Conservation (phyloP, 345 rosid genomes). For the Raphanus raphanistrum region DNA sequence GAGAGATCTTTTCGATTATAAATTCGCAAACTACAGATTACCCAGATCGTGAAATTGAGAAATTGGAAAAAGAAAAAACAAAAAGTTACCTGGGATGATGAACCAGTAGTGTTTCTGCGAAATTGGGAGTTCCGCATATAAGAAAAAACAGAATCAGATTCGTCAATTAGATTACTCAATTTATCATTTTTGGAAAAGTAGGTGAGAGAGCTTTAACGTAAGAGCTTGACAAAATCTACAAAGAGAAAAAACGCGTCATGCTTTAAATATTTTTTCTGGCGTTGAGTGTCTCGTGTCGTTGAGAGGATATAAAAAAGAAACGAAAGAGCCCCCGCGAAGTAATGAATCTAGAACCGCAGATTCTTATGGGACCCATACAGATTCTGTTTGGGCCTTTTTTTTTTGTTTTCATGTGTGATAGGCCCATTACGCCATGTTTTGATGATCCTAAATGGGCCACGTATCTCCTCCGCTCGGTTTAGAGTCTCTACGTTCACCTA, state of each 20-base stretch:
- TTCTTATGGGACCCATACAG: slow-evolving; percentile 33
- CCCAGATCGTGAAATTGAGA: slow-evolving; percentile 20
- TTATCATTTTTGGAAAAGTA: neutral
- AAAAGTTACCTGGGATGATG: slow-evolving; percentile 25
- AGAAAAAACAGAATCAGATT: neutral
- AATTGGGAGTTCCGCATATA: slow-evolving; percentile 35
- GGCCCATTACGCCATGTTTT: slow-evolving; percentile 10
- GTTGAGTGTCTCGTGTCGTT: neutral
- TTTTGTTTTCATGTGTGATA: neutral
- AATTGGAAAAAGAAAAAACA: neutral
- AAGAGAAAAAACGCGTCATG: slow-evolving; percentile 28
- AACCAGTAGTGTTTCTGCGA: slow-evolving; percentile 28
- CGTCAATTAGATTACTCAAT: slow-evolving; percentile 3
- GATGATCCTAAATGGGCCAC: slow-evolving; percentile 16
- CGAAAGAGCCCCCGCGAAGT: slow-evolving; percentile 26
- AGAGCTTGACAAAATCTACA: neutral
- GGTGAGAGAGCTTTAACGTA: slow-evolving; percentile 21
- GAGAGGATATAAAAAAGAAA: slow-evolving; percentile 10
- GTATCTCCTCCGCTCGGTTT: neutral
- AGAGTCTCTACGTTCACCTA: neutral
- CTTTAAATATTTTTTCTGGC: neutral
- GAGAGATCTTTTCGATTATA: neutral
- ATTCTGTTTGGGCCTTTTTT: slow-evolving; percentile 21
- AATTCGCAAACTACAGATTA: neutral
- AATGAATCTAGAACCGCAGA: slow-evolving; percentile 39